Percentiles rank a stretch among this genome's conserved stretches.
Conservation (phyloP, 208 protist genomes). For the Spongospora subterranea region DNA sequence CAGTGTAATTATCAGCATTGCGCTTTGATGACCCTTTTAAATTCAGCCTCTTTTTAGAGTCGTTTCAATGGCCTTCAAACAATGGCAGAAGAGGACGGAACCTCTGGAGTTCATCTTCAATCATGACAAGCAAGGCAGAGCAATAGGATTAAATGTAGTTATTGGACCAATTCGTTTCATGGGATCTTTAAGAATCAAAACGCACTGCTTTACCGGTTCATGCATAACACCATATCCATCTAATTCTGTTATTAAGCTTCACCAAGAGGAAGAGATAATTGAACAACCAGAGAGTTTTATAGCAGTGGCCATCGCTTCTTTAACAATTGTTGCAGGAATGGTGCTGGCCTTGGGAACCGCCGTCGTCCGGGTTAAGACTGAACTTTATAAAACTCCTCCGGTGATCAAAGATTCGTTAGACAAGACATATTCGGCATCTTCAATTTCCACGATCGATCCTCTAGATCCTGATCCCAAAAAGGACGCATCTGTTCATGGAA, state of each 20-base stretch:
- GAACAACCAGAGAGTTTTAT: not conserved
- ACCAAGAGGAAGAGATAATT: not conserved
- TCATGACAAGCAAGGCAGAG: not conserved
- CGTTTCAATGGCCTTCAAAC: not conserved
- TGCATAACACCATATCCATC: not conserved
- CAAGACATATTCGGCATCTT: not conserved
- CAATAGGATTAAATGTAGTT: not conserved
- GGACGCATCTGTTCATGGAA: not conserved
- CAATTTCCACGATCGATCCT: not conserved
- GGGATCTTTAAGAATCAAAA: not conserved
- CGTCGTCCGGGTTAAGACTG: not conserved
- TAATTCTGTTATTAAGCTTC: not conserved
- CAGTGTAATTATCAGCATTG: too few species aligned
- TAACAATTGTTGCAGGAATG: not conserved
- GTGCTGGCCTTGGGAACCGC: not conserved
- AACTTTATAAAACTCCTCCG: not conserved
- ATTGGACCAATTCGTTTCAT: not conserved
- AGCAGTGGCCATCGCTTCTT: not conserved
- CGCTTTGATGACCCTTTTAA: too few species aligned
- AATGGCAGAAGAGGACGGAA: not conserved
- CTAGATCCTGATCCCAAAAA: not conserved
- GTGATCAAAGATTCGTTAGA: not conserved
- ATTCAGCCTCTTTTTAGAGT: not conserved
- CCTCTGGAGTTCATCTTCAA: not conserved
- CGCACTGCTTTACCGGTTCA: not conserved